Evolutionary conservation across 345 rosid species (phyloP).

Genomic region (Euphorbia peplus): DNA sequence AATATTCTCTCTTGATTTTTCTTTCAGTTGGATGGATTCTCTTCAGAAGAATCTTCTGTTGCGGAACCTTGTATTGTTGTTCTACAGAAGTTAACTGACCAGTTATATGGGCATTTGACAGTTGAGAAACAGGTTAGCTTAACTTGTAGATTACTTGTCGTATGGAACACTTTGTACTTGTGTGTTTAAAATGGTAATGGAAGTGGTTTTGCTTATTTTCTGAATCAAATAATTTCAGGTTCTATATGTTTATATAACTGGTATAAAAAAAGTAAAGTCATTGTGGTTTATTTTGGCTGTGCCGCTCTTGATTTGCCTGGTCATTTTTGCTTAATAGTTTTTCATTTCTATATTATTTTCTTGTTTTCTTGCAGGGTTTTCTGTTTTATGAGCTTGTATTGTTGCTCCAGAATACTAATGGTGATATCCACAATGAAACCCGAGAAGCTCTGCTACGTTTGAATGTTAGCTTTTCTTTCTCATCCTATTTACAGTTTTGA

Average conservation of each 20-base stretch:
- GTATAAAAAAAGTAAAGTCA: neutral
- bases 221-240: neutral
- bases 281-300: neutral
- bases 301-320: neutral
- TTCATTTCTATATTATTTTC: neutral
- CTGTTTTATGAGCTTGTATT: conserved; percentile 58
- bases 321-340: neutral
- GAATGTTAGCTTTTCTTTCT: conserved; percentile 44
- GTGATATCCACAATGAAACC: conserved; percentile 60
- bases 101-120: conserved; percentile 43
- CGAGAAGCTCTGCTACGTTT: conserved; percentile 70
- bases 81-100: conserved; percentile 55
- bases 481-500: neutral
- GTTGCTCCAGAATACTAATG: conserved; percentile 49
- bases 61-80: conserved; percentile 60
- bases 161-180: neutral
- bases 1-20: conserved; percentile 18
- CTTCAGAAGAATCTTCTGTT: conserved; percentile 52
- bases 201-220: neutral
- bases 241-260: neutral
- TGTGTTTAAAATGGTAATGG: neutral
- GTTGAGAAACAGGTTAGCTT: conserved; percentile 66
- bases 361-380: conserved; percentile 50
- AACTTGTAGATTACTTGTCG: conserved; percentile 2
- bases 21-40: conserved; percentile 55